A percentile compares a stretch with the other conserved stretches of the same genome.
Evolutionary conservation across 2,329 filamentous ascomycete genomes (phyloP).

Genomic region (Cercospora sojina): DNA sequence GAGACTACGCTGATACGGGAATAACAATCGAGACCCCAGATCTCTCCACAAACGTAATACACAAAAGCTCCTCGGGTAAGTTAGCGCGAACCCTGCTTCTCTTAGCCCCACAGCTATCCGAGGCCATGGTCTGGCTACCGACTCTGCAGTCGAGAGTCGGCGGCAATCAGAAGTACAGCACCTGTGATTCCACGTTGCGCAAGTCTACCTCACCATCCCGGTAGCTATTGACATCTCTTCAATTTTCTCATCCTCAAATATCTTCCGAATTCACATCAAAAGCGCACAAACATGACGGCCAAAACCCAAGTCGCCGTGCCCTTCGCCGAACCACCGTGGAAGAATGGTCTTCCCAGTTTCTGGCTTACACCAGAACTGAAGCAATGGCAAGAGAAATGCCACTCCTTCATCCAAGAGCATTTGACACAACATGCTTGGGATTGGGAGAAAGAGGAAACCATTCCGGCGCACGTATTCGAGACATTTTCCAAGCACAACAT

Average conservation of each 20-base stretch:
- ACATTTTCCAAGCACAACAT: conserved; percentile 66
- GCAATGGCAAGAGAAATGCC: conserved; percentile 66
- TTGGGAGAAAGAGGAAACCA: conserved; percentile 65
- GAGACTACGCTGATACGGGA: background rate
- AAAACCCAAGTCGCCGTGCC: conserved; percentile 50
- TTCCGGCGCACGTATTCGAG: conserved; percentile 63
- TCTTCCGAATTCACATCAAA: background rate
- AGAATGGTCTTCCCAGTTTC: conserved; percentile 67
- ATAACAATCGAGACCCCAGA: background rate
- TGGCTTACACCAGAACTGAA: conserved; percentile 68
- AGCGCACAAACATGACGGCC: conserved; percentile 6
- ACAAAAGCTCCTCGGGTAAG: background rate
- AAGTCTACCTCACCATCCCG: background rate
- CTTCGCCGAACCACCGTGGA: conserved; percentile 72
- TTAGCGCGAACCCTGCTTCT: conserved; percentile 5
- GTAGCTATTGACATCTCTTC: background rate
- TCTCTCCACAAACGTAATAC: background rate
- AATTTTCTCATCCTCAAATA: background rate
- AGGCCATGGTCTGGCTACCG: background rate
- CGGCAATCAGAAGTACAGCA: background rate
- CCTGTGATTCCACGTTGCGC: background rate
- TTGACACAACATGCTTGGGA: conserved; percentile 63
- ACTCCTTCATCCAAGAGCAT: conserved; percentile 64
- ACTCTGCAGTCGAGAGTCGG: background rate
- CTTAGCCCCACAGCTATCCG: background rate